Evolutionary conservation across 768 basidiomycete species (phyloP).

Genomic region (Pleurotus giganteus): DNA sequence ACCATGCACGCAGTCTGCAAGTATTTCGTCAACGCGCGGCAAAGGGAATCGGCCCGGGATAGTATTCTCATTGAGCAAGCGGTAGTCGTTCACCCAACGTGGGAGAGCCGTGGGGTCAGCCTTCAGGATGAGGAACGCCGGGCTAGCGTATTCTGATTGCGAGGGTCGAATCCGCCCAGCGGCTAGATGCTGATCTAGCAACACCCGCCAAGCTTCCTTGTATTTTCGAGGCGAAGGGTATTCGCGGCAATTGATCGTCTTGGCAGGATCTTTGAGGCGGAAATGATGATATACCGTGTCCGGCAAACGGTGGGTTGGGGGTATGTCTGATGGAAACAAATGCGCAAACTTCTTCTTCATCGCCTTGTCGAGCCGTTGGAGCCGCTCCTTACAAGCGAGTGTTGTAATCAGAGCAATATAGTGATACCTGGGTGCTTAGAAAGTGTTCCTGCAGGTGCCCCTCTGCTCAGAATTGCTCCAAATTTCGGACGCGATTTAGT

Average conservation of each 20-base stretch:
- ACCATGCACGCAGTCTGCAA: conserved; percentile 32
- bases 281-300: conserved; percentile 18
- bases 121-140: conserved; percentile 30
- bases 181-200: conserved; percentile 28
- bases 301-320: conserved; percentile 20
- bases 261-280: conserved; percentile 17
- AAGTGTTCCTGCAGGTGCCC: no score
- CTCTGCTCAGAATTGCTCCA: no score
- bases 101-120: conserved; percentile 21
- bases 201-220: conserved; percentile 21
- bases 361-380: neutral
- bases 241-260: conserved; percentile 9
- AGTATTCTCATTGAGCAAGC: conserved; percentile 21
- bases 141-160: conserved; percentile 21
- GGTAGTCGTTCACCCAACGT: conserved; percentile 27
- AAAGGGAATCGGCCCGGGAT: conserved; percentile 20
- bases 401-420: no score
- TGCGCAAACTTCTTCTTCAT: neutral
- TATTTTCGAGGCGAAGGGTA: conserved; percentile 32
- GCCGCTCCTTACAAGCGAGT: neutral
- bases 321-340: conserved; percentile 11
- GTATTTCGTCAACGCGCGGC: conserved; percentile 26
- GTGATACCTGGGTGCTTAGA: no score
- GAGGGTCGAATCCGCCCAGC: conserved; percentile 27
- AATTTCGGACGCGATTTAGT: no score